phyloP scores from a whole-genome alignment of 1,139 yeast species.

The Diutina neorugosa region DNA sequence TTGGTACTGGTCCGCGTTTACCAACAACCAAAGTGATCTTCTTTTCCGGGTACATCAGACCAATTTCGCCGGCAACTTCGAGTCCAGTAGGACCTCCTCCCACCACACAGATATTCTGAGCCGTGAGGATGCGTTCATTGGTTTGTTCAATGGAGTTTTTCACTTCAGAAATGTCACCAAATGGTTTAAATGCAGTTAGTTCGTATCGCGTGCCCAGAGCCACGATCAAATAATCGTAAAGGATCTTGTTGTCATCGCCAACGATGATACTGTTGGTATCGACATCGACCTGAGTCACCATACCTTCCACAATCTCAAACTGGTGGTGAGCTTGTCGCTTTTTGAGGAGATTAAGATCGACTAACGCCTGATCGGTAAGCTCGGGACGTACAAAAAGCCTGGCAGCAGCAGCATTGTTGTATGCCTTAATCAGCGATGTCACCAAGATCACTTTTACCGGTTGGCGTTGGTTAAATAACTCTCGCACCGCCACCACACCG shows the following conservation, averaged over 20 bases:
- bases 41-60: constrained; percentile 11
- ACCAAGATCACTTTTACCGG: constrained; percentile 9
- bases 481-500: constrained; percentile 17
- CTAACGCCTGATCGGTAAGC: constrained; percentile 11
- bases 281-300: constrained; percentile 15
- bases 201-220: constrained; percentile 20
- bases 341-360: constrained; percentile 12
- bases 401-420: constrained; percentile 18
- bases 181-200: constrained; percentile 5
- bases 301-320: constrained; percentile 12
- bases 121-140: constrained; percentile 9
- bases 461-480: constrained; percentile 6
- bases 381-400: constrained; percentile 18
- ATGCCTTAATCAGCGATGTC: constrained; percentile 12
- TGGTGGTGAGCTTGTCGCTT: constrained; percentile 10
- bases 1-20: constrained; percentile 13
- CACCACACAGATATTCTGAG: constrained; percentile 19
- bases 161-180: constrained; percentile 7
- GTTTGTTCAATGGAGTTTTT: constrained; percentile 3
- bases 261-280: constrained; percentile 9
- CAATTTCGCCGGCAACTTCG: constrained; percentile 26
- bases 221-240: constrained; percentile 21
- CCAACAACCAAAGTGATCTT: constrained; percentile 20
- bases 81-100: constrained; percentile 33
- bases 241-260: constrained; percentile 5